phyloP scores from a whole-genome alignment of 164 flowering plant species.

The Tetrastigma voinierianum region DNA sequence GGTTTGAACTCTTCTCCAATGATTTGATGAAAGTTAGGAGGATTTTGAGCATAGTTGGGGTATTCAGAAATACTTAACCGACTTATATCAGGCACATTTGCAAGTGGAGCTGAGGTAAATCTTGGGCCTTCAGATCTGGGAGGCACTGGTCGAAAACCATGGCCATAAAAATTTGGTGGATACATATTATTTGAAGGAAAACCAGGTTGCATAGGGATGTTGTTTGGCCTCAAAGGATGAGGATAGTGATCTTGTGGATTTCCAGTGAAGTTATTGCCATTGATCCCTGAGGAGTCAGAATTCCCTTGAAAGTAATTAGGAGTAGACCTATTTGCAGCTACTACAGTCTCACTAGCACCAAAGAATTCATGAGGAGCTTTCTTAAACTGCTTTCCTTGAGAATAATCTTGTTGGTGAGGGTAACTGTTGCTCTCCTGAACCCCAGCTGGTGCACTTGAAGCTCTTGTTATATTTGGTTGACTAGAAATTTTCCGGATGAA shows the following conservation, averaged over 20 bases:
- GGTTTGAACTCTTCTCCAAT: constrained; percentile 34
- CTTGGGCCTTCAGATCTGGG: constrained; percentile 41
- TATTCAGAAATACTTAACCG: too few relatives aligned
- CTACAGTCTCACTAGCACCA: constrained; percentile 31
- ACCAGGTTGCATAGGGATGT: constrained; percentile 30
- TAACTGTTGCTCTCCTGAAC: constrained; percentile 27
- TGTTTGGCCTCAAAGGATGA: constrained; percentile 41
- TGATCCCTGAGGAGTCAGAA: constrained; percentile 38
- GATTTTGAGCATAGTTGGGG: constrained; percentile 23
- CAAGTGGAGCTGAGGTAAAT: constrained; percentile 33
- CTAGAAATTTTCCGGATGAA: constrained; percentile 25
- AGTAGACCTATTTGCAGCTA: constrained; percentile 27
- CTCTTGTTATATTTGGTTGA: constrained; percentile 43
- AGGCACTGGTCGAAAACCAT: constrained; percentile 28
- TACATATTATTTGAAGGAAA: constrained; percentile 31
- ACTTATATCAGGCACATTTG: too few relatives aligned
- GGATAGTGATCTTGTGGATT: constrained; percentile 40
- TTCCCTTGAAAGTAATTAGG: constrained; percentile 30
- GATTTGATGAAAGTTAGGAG: constrained; percentile 30
- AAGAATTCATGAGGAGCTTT: constrained; percentile 58
- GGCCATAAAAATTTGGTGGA: constrained; percentile 34
- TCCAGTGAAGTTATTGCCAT: constrained; percentile 18
- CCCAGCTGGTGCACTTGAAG: constrained; percentile 26
- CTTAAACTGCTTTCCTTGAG: constrained; percentile 34
- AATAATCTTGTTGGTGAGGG: constrained; percentile 27